Conservation (phyloP, 2,329 filamentous ascomycete genomes). For the Fusarium incarnatum region DNA sequence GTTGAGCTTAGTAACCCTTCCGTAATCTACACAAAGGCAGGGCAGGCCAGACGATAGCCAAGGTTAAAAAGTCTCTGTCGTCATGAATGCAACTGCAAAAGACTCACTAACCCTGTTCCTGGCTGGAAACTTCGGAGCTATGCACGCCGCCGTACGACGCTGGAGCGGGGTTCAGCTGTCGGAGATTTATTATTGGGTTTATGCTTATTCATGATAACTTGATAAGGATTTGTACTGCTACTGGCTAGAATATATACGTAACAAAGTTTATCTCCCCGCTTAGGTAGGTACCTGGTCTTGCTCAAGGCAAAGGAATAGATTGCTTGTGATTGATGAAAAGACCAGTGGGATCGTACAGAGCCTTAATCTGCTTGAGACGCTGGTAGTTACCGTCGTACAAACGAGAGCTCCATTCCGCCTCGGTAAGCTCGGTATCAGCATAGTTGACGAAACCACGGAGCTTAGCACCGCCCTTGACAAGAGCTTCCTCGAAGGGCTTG, state of each 20-base stretch:
- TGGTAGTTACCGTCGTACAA: conserved; percentile 40
- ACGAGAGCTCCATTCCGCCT: conserved; percentile 43
- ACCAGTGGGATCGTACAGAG: conserved; percentile 34
- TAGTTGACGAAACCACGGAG: conserved; percentile 46
- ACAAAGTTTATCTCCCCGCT: neutral
- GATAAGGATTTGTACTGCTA: conserved; percentile 1
- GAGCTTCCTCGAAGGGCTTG: conserved; percentile 40
- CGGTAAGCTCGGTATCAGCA: conserved; percentile 40
- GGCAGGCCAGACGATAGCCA: neutral
- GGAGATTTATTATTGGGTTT: neutral
- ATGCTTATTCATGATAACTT: conserved; percentile 1
- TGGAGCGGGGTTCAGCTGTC: neutral
- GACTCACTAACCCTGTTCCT: neutral
- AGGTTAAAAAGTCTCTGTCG: neutral
- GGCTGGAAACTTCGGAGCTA: neutral
- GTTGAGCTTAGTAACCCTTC: neutral
- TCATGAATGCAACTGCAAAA: neutral
- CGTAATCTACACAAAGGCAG: neutral
- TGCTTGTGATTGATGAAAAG: conserved; percentile 40
- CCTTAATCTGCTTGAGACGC: conserved; percentile 40
- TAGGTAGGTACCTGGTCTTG: too few relatives aligned
- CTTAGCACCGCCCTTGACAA: conserved; percentile 30
- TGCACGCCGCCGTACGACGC: neutral
- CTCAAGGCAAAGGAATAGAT: conserved; percentile 33
- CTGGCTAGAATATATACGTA: neutral